phyloP scores from a whole-genome alignment of 2,329 filamentous ascomycete genomes.

The Pseudogymnoascus sp. region DNA sequence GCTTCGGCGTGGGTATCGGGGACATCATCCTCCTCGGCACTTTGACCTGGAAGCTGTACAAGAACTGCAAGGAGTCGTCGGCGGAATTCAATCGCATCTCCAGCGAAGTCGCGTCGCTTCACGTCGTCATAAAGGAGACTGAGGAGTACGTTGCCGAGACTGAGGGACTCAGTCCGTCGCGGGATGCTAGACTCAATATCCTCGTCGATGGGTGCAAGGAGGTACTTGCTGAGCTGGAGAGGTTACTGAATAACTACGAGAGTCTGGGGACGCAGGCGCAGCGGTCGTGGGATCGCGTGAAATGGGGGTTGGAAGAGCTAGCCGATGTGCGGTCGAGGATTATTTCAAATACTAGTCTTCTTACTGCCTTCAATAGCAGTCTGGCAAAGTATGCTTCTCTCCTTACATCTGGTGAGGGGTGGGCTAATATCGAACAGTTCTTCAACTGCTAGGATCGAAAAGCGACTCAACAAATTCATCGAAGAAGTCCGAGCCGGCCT shows the following conservation, averaged over 20 bases:
- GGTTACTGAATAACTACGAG: slow-evolving; percentile 21
- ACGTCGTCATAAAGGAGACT: slow-evolving; percentile 25
- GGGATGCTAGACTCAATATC: slow-evolving; percentile 18
- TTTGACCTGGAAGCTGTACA: slow-evolving; percentile 22
- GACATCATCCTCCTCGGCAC: slow-evolving; percentile 12
- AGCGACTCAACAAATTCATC: slow-evolving; percentile 22
- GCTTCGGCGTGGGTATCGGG: slow-evolving; percentile 9
- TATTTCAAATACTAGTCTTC: slow-evolving; percentile 21
- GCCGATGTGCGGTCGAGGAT: slow-evolving; percentile 22
- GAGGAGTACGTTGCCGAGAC: slow-evolving; percentile 21
- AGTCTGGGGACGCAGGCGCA: slow-evolving; percentile 23
- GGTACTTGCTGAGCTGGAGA: slow-evolving; percentile 21
- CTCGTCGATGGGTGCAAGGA: slow-evolving; percentile 18
- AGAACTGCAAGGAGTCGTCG: slow-evolving; percentile 24
- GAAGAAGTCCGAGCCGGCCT: slow-evolving; percentile 23
- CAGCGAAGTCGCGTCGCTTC: slow-evolving; percentile 22
- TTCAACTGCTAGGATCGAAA: slow-evolving; percentile 22
- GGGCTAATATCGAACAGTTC: slow-evolving; percentile 16
- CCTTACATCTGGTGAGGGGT: not conserved
- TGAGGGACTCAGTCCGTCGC: slow-evolving; percentile 17
- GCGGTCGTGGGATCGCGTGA: slow-evolving; percentile 25
- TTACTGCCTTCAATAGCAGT: slow-evolving; percentile 23
- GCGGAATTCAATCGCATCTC: slow-evolving; percentile 23
- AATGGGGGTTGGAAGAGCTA: slow-evolving; percentile 23
- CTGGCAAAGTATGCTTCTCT: slow-evolving; percentile 19